Base-by-base conservation (phyloP, 495 filamentous ascomycete species). In the Friedmanniomyces simplex region DNA sequence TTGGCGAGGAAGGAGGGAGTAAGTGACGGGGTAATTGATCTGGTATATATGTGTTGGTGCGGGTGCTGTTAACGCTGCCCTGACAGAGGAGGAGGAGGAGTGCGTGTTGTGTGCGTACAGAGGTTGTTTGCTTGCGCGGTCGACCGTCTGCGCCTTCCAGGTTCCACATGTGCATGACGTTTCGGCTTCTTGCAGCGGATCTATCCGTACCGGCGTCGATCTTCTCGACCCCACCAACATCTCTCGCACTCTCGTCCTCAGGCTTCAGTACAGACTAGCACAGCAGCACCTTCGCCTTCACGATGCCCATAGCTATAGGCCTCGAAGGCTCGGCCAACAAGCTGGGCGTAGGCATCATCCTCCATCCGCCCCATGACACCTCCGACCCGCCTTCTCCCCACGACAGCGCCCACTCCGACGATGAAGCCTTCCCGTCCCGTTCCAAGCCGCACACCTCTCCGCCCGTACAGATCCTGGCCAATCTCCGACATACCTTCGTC, bases 281-380 rank as follows among this genome's bases (percentile, higher is more conserved):
- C n/a, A 43, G 14, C 39, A 43, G 10, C 11, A 24, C 11, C 7
- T 26, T 24, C 49, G 26, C n/a, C n/a, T n/a, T n/a, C n/a, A 36
- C 25, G 4, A 63, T 63, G 60, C 60, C 55, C 6, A 59, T 98
- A 57, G 83, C 89, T 54, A 81, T 98, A 66, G 94, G 94, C 48
- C 87, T 94, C 68, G 93, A 98, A 76, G 91, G 93, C 68, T 95
- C 89, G 47, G 93, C 93, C 73, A 97, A 98, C 77, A 98, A 98
- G 70, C 79, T 98, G 49, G 93, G 93, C 63, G 84, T 97, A 54
- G 93, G 93, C 67, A 76, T 98, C 34, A 96, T 98, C 71, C 77
- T 79, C 28, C 94, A 98, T 74, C 82, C 65, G 32, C 34, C 61
- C 0, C 56, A 11, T 28, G 14, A 14, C 20, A 10, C 51, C 62